These are phyloP conservation scores for Cladophialophora chaetospira DNA, from an alignment of 2,329 filamentous ascomycete genomes.

Conservation along the genomic window DNA sequence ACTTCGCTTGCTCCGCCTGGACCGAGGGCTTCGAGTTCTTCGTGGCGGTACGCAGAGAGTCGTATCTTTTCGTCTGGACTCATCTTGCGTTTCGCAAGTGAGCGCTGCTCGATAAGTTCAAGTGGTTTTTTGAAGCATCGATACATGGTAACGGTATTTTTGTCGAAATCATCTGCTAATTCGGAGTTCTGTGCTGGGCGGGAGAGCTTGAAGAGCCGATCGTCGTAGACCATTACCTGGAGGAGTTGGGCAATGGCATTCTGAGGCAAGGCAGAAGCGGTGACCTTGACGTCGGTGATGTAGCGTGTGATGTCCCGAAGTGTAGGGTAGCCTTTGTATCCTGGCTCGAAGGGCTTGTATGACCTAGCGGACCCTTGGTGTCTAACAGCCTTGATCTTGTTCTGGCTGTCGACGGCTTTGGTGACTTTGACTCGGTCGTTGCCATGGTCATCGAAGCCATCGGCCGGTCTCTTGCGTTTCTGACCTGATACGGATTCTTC, in stretches of 20 bases:
- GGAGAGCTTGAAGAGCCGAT: conserved; percentile 65
- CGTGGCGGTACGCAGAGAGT: conserved; percentile 30
- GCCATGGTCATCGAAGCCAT: conserved; percentile 33
- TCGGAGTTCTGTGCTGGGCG: conserved; percentile 24
- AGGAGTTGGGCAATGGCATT: conserved; percentile 82
- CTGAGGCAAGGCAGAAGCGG: conserved; percentile 52
- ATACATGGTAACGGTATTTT: conserved; percentile 42
- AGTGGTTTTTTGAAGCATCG: conserved; percentile 46
- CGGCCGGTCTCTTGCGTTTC: conserved; percentile 45
- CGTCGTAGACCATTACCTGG: conserved; percentile 86
- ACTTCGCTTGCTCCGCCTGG: conserved; percentile 80
- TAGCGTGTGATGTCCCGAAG: conserved; percentile 74
- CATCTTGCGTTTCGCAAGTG: conserved; percentile 23
- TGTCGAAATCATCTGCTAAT: conserved; percentile 18
- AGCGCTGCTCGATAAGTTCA: conserved; percentile 34
- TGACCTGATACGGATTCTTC: conserved; percentile 12
- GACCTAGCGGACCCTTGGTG: conserved; percentile 33
- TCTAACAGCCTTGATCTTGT: conserved; percentile 36
- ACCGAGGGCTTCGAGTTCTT: conserved; percentile 46
- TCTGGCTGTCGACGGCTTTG: conserved; percentile 20
- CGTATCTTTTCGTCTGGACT: conserved; percentile 34
- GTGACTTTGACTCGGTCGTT: conserved; percentile 28
- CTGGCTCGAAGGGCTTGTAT: conserved; percentile 58
- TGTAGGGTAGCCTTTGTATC: conserved; percentile 78
- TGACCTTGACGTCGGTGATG: conserved; percentile 72